A percentile compares a stretch with the other conserved stretches of the same genome.
phyloP scores from a whole-genome alignment of 208 protist genomes.

The Novymonas esmeraldas region DNA sequence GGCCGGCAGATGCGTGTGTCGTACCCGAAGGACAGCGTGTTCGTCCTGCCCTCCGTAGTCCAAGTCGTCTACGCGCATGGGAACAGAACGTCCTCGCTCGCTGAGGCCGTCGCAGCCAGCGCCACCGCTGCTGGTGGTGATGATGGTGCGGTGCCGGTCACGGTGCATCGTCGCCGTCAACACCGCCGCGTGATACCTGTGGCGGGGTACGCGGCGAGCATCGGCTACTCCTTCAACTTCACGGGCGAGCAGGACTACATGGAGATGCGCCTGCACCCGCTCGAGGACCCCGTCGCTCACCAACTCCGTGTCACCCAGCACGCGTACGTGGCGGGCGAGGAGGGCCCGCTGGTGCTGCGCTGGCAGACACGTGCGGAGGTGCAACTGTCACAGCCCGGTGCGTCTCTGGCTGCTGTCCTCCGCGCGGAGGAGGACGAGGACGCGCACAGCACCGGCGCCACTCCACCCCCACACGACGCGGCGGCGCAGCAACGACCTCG shows the following conservation, averaged over 20 bases:
- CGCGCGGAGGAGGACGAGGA: background rate
- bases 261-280: constrained; percentile 45
- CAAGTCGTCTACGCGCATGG: constrained; percentile 31
- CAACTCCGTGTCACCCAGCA: constrained; percentile 50
- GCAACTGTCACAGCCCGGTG: background rate
- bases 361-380: constrained; percentile 5
- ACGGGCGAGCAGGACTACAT: constrained; percentile 58
- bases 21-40: constrained; percentile 21
- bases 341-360: constrained; percentile 23
- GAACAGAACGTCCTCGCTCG: background rate
- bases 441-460: no score
- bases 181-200: constrained; percentile 56
- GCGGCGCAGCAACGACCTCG: background rate
- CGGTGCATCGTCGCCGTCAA: constrained; percentile 20
- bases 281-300: constrained; percentile 32
- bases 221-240: constrained; percentile 79
- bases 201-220: constrained; percentile 46
- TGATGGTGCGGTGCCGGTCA: no score
- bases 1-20: constrained; percentile 24
- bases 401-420: background rate
- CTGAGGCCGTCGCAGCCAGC: background rate
- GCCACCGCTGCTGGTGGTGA: background rate
- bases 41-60: constrained; percentile 37
- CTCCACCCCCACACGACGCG: no score
- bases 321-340: constrained; percentile 18